A percentile compares a stretch with the other conserved stretches of the same genome.
These are phyloP conservation scores for Lodderomyces margitis DNA, from an alignment of 1,139 yeast genomes.

Conservation along the genomic window DNA sequence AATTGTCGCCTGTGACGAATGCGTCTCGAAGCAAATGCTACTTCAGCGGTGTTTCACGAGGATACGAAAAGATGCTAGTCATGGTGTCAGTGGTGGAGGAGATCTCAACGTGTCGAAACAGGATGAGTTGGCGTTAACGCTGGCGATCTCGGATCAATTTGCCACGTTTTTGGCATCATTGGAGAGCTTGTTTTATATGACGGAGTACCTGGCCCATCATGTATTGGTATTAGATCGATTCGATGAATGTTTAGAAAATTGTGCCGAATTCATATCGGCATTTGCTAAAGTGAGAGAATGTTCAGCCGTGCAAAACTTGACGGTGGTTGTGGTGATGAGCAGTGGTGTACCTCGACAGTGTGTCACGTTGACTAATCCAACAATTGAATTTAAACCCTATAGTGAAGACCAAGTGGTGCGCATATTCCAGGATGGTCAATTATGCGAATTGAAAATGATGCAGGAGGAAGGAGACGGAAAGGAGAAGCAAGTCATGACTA, in stretches of 20 bases:
- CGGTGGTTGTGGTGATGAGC: constrained; percentile 32
- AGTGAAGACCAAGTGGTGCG: constrained; percentile 36
- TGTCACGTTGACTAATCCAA: constrained; percentile 49
- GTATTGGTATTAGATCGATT: constrained; percentile 58
- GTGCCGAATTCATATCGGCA: constrained; percentile 43
- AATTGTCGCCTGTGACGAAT: constrained; percentile 38
- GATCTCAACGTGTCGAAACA: constrained; percentile 8
- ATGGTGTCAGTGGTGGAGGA: not conserved
- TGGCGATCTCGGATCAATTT: constrained; percentile 41
- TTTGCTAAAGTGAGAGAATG: constrained; percentile 49
- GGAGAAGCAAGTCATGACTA: not conserved
- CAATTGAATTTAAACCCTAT: constrained; percentile 48
- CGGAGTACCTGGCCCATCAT: constrained; percentile 39
- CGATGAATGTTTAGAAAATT: constrained; percentile 53
- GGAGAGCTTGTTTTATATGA: constrained; percentile 33
- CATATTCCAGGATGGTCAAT: constrained; percentile 31
- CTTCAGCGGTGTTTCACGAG: constrained; percentile 37
- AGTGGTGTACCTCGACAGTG: constrained; percentile 48
- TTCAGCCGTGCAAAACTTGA: constrained; percentile 28
- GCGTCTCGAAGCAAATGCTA: constrained; percentile 35
- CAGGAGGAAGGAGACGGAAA: not conserved
- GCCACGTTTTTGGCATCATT: constrained; percentile 44
- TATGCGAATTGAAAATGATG: constrained; percentile 25
- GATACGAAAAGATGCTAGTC: constrained; percentile 30
- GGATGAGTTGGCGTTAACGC: not conserved